Evolutionary conservation across 345 rosid species (phyloP), one percentile per base, ranked within the genome.

Genomic region (Excoecaria agallocha): DNA sequence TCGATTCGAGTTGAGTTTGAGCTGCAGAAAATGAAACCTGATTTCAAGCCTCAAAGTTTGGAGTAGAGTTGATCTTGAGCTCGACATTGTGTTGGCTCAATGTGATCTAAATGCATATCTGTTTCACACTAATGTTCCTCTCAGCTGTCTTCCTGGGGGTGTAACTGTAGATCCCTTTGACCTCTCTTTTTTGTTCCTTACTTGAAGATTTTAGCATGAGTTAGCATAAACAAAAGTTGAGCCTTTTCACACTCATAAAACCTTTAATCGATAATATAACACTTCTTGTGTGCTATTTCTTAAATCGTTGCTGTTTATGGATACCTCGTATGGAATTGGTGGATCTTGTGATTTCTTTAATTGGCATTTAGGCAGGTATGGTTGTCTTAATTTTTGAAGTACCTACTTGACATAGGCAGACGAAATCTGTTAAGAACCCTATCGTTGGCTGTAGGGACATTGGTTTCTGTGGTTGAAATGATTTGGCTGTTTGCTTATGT

Each of bases 401-500:
- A 5, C 41, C 52, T 48, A 51, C 37, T 51, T 3, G 52, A 43
- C 17, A 6, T 10, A 41, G 64, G 54, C 39, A 22, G 63, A 25
- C 52, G 46, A 49, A n/a, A 43, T 3, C 48, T 43, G 48, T 43
- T 43, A 43, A 43, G 48, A 43, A 43, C 39, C n/a, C 17, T 63
- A 3, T 51, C 30, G 19, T 10, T 68, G 10, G 48, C 5, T 58
- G 15, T 4, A 25, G 45, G 5, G 13, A 12, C 37, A 37, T 6
- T 1, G 37, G 3, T 72, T 61, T 2, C 35, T 45, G 64, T 15
- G 12, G 43, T 66, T 45, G 70, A 64, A 66, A 71, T 15, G 15
- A 9, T 41, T 57, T 71, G 25, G 68, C 58, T 77, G 70, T 48
- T 73, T 41, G 50, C 39, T 39, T 22, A 11, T 20, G 11, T 52